phyloP scores from a whole-genome alignment of 495 filamentous ascomycete genomes.

The Neurospora sp. region DNA sequence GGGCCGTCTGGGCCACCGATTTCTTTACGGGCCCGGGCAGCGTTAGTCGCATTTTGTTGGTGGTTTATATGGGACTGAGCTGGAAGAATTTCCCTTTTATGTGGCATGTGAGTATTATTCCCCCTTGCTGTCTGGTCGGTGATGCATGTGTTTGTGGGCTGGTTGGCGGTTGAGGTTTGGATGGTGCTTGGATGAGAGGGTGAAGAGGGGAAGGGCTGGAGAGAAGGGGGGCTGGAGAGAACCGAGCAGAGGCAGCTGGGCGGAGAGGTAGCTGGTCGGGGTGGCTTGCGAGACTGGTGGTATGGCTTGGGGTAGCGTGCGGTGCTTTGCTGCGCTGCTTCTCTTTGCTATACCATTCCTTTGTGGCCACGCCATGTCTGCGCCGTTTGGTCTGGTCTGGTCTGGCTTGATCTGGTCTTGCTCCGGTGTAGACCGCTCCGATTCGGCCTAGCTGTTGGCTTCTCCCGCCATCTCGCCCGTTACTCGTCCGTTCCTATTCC shows the following conservation, averaged over 20 bases:
- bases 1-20: constrained; percentile 19
- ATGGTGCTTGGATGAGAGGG: background rate
- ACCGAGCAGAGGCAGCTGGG: background rate
- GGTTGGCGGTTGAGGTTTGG: too few species aligned
- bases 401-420: too few species aligned
- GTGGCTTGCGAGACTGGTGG: background rate
- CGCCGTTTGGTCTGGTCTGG: background rate
- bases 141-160: too few species aligned
- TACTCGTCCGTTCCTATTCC: too few species aligned
- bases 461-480: too few species aligned
- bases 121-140: too few species aligned
- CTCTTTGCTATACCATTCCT: background rate
- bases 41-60: constrained; percentile 35
- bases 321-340: background rate
- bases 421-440: too few species aligned
- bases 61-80: constrained; percentile 48
- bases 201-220: too few species aligned
- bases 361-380: background rate
- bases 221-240: background rate
- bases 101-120: constrained; percentile 54
- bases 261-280: background rate
- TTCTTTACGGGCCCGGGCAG: constrained; percentile 42
- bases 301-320: background rate
- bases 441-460: too few species aligned
- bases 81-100: constrained; percentile 65